Percentiles rank a stretch among this genome's conserved stretches.
These are phyloP conservation scores for Bonia amplexicaulis DNA, from an alignment of 176 grass and related monocot species.

Conservation along the genomic window DNA sequence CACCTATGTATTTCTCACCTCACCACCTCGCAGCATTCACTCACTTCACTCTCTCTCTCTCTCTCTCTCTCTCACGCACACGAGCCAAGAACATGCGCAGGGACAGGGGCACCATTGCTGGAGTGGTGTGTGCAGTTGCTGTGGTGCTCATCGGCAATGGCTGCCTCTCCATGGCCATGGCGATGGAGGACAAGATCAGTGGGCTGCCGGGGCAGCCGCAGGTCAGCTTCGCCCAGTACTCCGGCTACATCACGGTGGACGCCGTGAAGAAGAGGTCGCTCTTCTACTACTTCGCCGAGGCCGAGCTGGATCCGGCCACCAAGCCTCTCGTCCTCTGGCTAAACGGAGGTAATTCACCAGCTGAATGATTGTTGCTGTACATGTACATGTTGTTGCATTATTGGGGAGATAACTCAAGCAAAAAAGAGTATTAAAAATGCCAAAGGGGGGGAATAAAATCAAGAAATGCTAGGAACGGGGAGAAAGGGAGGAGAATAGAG, in stretches of 20 bases:
- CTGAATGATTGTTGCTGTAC: not conserved
- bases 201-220: constrained; percentile 73
- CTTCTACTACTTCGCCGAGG: constrained; percentile 97
- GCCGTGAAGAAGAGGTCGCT: constrained; percentile 53
- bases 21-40: constrained; percentile 15
- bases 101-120: not conserved
- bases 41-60: not conserved
- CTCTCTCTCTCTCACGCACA: not conserved
- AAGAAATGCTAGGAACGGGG: not conserved
- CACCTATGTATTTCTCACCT: not conserved
- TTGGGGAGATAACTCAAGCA: not conserved
- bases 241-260: constrained; percentile 83
- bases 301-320: constrained; percentile 66
- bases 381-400: constrained; percentile 28
- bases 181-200: constrained; percentile 48
- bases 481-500: not conserved
- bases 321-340: constrained; percentile 97
- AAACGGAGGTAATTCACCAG: constrained; percentile 66
- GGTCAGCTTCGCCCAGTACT: constrained; percentile 76
- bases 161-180: constrained; percentile 16
- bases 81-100: constrained; percentile 21
- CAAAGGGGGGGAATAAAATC: not conserved
- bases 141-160: constrained; percentile 19
- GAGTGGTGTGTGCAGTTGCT: constrained; percentile 1
- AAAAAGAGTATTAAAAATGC: not conserved